Evolutionary conservation across 2,329 filamentous ascomycete genomes (phyloP).

Genomic region (Zasmidium cellare): DNA sequence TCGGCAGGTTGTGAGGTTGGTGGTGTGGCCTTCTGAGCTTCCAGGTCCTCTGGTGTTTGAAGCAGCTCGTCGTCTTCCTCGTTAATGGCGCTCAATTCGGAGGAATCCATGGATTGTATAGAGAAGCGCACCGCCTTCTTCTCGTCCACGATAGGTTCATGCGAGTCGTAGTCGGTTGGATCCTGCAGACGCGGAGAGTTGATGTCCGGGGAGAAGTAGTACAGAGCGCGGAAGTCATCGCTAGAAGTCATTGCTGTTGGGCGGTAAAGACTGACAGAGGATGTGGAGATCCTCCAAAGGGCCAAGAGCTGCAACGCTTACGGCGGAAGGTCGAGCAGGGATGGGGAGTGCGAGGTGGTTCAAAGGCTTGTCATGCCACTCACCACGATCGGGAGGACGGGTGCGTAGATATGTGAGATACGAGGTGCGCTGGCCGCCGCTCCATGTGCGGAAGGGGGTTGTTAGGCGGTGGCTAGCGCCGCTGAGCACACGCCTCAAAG

Average conservation of each 20-base stretch:
- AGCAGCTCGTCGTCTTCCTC: constrained; percentile 19
- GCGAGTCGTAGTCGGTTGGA: neutral
- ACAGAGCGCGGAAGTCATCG: neutral
- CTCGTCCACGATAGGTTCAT: constrained; percentile 4
- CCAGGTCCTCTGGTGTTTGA: constrained; percentile 17
- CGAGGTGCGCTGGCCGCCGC: neutral
- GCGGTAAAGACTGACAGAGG: neutral
- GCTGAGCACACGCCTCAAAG: neutral
- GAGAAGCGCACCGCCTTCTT: constrained; percentile 4
- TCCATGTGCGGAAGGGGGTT: neutral
- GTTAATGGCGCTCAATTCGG: constrained; percentile 5
- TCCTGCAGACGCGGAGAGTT: neutral
- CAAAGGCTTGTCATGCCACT: no score
- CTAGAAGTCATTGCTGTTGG: neutral
- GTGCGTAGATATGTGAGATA: neutral
- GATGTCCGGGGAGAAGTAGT: neutral
- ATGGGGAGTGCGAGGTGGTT: neutral
- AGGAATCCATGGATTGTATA: constrained; percentile 10
- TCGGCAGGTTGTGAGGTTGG: constrained; percentile 18
- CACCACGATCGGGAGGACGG: neutral
- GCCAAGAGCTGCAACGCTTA: constrained; percentile 2
- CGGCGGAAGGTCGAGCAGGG: neutral
- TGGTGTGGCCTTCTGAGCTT: constrained; percentile 8
- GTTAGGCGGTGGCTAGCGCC: neutral
- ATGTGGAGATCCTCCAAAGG: neutral